These are phyloP conservation scores for Aphanomyces cochlioides DNA, from an alignment of 352 stramenopile species.

Conservation along the genomic window DNA sequence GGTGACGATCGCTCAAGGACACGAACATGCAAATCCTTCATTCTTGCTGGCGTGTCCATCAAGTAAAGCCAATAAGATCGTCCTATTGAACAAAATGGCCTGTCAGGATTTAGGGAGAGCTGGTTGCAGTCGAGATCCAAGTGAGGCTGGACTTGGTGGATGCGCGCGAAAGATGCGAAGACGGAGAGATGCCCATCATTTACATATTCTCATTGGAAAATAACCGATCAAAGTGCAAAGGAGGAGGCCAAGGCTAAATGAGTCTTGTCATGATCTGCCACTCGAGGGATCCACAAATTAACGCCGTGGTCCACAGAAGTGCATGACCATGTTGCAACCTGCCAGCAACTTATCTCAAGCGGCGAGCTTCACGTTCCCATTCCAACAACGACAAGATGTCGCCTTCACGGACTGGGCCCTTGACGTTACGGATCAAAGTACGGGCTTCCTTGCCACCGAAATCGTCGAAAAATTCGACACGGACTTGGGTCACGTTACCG, in stretches of 20 bases:
- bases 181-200: slow-evolving; percentile 31
- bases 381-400: slow-evolving; percentile 99
- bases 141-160: too few species aligned
- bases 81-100: too few species aligned
- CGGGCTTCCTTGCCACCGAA: slow-evolving; percentile 74
- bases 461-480: slow-evolving; percentile 99
- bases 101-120: too few species aligned
- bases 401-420: slow-evolving; percentile 97
- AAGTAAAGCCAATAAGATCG: too few species aligned
- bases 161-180: slow-evolving; percentile 2
- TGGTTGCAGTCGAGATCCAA: too few species aligned
- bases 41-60: too few species aligned
- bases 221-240: slow-evolving; percentile 30
- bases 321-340: slow-evolving; percentile 18
- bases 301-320: neutral
- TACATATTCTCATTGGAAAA: slow-evolving; percentile 33
- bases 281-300: neutral
- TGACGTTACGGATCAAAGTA: slow-evolving; percentile 99
- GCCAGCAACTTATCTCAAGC: slow-evolving; percentile 90
- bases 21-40: too few species aligned
- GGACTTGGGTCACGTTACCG: slow-evolving; percentile 99
- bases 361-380: slow-evolving; percentile 98
- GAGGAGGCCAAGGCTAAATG: neutral
- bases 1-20: too few species aligned
- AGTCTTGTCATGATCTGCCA: neutral